phyloP scores from a whole-genome alignment of 805 yeast species.

The Pichia gijzeniarum region DNA sequence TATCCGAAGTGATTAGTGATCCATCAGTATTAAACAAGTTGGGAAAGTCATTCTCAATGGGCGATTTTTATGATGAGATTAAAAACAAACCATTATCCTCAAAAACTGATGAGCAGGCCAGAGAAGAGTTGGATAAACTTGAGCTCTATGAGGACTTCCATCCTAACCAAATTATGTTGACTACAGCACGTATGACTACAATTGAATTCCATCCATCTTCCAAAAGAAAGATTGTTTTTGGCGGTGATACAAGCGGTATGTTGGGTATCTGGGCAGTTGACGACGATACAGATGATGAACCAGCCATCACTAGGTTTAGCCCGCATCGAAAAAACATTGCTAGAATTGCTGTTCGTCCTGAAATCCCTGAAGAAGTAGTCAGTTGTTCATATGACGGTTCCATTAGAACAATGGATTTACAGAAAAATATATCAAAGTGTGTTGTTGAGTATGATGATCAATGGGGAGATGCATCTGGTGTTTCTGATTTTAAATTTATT shows the following conservation, averaged over 20 bases:
- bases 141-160: slow-evolving; percentile 49
- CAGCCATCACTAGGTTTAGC: slow-evolving; percentile 56
- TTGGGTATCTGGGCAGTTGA: slow-evolving; percentile 85
- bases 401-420: slow-evolving; percentile 63
- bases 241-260: slow-evolving; percentile 86
- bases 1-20: slow-evolving; percentile 48
- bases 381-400: slow-evolving; percentile 88
- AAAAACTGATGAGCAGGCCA: slow-evolving; percentile 38
- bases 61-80: slow-evolving; percentile 60
- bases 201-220: slow-evolving; percentile 71
- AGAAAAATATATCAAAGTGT: slow-evolving; percentile 53
- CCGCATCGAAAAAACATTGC: slow-evolving; percentile 75
- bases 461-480: slow-evolving; percentile 53
- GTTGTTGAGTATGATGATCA: slow-evolving; percentile 49
- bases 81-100: slow-evolving; percentile 32
- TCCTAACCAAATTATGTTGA: slow-evolving; percentile 66
- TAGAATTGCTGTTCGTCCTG: slow-evolving; percentile 43
- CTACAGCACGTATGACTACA: slow-evolving; percentile 66
- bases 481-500: slow-evolving; percentile 65
- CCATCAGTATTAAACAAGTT: slow-evolving; percentile 32
- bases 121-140: slow-evolving; percentile 50
- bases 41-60: slow-evolving; percentile 55
- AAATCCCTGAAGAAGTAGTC: slow-evolving; percentile 45
- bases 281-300: slow-evolving; percentile 33
- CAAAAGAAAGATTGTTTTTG: slow-evolving; percentile 58